A percentile compares a stretch with the other conserved stretches of the same genome.
Conservation (phyloP, 305 asterid genomes). For the Solanum hybrid region DNA sequence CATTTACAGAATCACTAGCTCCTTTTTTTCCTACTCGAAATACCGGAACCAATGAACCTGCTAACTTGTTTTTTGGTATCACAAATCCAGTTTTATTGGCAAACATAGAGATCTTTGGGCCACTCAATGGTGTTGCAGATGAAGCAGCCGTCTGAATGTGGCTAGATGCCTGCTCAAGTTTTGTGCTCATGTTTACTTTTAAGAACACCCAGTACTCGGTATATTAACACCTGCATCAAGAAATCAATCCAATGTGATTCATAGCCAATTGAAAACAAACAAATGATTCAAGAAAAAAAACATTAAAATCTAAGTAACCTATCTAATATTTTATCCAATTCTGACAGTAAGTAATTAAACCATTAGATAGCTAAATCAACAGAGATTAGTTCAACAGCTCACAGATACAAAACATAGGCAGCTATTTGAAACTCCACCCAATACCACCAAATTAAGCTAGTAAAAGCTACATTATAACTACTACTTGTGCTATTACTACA, state of each 20-base stretch:
- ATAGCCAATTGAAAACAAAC: not conserved
- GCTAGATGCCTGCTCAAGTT: constrained; percentile 43
- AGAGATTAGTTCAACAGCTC: not conserved
- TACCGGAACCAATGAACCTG: constrained; percentile 78
- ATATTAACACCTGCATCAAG: not conserved
- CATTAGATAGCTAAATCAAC: not conserved
- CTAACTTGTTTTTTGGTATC: constrained; percentile 76
- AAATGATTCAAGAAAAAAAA: not conserved
- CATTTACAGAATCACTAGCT: constrained; percentile 33
- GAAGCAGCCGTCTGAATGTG: constrained; percentile 35
- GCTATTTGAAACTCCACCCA: not conserved
- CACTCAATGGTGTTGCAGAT: constrained; percentile 36
- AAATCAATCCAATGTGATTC: not conserved
- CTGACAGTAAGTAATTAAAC: not conserved
- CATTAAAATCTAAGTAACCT: not conserved
- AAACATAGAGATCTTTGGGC: constrained; percentile 58
- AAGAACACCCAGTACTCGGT: constrained; percentile 15
- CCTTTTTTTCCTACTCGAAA: constrained; percentile 57
- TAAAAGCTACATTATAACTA: not conserved
- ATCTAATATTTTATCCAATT: not conserved
- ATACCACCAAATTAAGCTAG: not conserved
- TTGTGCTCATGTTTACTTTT: constrained; percentile 47
- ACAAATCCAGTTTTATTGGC: constrained; percentile 69
- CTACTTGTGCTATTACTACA: not conserved
- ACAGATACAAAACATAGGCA: not conserved